Evolutionary conservation across 2,329 filamentous ascomycete genomes (phyloP), one percentile per base, ranked within the genome.

Genomic region (Dactylellina drechsleri): DNA sequence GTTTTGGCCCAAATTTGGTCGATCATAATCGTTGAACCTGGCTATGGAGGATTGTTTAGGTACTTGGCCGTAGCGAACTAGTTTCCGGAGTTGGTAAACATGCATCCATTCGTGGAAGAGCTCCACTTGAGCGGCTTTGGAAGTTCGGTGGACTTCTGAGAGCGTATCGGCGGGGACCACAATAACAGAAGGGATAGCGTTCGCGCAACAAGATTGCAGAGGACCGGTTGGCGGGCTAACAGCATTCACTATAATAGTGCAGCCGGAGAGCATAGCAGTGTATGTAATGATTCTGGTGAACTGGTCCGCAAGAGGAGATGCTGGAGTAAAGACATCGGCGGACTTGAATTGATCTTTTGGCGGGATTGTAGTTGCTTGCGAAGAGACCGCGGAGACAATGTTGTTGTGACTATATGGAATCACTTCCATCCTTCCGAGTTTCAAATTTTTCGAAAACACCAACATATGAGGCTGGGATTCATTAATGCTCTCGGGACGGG

Each of bases 191-290:
- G 94, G 94, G 0, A 91, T 87, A 45, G 96, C 85, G 54, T 89
- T 89, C 72, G 89, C 87, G 20, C 91, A 91, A 20, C 92, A 92
- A 20, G 93, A 83, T 16, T 85, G 84, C 43, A 98, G 85, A 80
- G 95, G 89, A 12, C 91, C 85, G 10, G 87, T 87, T 41, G 87
- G 86, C 5, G 91, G 91, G 15, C 93, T 91, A 26, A 96, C 93
- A 0, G 93, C 95, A 83, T 92, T 98, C 79, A 99, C 86, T 26
- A 93, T 92, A 18, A 99, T 83, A 0, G 92, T 95, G 16, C 92
- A 86, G 81, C 96, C 95, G 20, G 89, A 90, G 82, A 89, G 96
- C 7, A 99, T 86, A 0, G 93, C 93, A 0, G 90, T 89, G 68
- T 99, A 85, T 0, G 92, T 92, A 73, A 96, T 85, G 65, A 89